Evolutionary conservation across 192 early-diverging fungal species (phyloP).

Genomic region (Diversispora eburnea): DNA sequence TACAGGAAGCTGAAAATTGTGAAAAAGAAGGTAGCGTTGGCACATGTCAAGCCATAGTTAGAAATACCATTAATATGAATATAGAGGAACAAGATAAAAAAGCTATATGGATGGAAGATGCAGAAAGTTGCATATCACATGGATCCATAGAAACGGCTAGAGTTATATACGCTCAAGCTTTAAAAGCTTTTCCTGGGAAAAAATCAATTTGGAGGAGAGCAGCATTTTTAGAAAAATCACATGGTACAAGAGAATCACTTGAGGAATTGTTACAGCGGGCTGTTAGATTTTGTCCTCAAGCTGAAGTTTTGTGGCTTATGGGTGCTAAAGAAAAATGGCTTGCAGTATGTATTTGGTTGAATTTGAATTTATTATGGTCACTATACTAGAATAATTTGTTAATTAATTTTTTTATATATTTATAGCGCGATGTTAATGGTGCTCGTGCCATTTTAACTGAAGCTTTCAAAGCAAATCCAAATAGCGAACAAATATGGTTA

Average conservation of each 20-base stretch:
- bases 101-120: constrained; percentile 86
- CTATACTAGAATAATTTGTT: no score
- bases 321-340: constrained; percentile 94
- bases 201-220: constrained; percentile 83
- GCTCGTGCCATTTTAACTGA: constrained; percentile 81
- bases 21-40: constrained; percentile 74
- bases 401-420: constrained; percentile 28
- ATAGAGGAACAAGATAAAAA: constrained; percentile 76
- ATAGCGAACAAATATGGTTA: constrained; percentile 89
- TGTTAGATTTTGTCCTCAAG: constrained; percentile 84
- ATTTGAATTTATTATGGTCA: not conserved
- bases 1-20: constrained; percentile 78
- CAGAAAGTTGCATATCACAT: constrained; percentile 64
- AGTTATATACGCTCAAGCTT: constrained; percentile 79
- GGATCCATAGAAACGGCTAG: constrained; percentile 74
- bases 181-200: constrained; percentile 71
- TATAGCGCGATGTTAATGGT: constrained; percentile 62
- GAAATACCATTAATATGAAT: constrained; percentile 72
- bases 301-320: constrained; percentile 95
- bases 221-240: constrained; percentile 80
- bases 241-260: constrained; percentile 71
- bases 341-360: constrained; percentile 34
- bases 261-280: constrained; percentile 80
- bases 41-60: constrained; percentile 83
- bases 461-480: constrained; percentile 88